Conservation (phyloP, 2,329 filamentous ascomycete genomes). For the Trichophyton rubrum region DNA sequence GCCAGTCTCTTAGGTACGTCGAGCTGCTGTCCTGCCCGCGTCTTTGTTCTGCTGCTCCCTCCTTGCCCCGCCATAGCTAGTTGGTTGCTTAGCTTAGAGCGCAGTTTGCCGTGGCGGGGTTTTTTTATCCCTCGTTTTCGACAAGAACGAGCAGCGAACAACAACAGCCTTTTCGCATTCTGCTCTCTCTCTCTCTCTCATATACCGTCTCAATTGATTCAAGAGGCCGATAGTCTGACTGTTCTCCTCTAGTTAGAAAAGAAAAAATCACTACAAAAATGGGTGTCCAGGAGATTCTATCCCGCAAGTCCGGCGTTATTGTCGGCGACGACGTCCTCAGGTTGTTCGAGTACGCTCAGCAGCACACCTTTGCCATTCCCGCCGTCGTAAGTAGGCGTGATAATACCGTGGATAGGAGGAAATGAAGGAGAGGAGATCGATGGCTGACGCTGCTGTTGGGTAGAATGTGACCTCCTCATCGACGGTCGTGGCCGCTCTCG, state of each 20-base stretch:
- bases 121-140: neutral
- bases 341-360: slow-evolving; percentile 82
- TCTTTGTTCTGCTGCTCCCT: neutral
- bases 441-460: neutral
- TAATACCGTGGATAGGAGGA: slow-evolving; percentile 7
- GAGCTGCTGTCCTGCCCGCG: neutral
- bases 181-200: too few species aligned
- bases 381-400: slow-evolving; percentile 46
- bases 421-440: slow-evolving; percentile 3
- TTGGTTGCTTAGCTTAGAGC: neutral
- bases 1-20: neutral
- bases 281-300: slow-evolving; percentile 43
- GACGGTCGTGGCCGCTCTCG: slow-evolving; percentile 71
- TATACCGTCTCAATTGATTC: neutral
- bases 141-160: too few species aligned
- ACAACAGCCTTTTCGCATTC: neutral
- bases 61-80: neutral
- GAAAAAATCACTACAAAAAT: slow-evolving; percentile 19
- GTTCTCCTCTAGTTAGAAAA: neutral
- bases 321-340: slow-evolving; percentile 52
- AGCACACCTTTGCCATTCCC: slow-evolving; percentile 79
- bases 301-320: slow-evolving; percentile 54
- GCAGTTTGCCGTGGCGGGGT: neutral
- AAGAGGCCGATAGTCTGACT: neutral
- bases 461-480: slow-evolving; percentile 89